These are phyloP conservation scores for Neopestalotiopsis clavispora DNA, from an alignment of 2,329 filamentous ascomycete genomes.

Conservation along the genomic window DNA sequence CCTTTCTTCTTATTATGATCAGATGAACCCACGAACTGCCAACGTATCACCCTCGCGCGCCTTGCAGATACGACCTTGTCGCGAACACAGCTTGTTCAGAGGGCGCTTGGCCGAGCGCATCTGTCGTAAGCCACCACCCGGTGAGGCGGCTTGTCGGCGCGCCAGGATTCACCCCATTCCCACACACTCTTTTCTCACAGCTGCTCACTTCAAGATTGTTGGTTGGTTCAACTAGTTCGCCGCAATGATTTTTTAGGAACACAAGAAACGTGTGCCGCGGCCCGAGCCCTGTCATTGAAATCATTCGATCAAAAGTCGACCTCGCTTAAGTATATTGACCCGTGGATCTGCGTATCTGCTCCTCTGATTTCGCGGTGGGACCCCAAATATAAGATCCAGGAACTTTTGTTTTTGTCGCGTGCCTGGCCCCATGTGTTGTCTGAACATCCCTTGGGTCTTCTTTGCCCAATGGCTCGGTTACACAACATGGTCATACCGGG, in stretches of 20 bases:
- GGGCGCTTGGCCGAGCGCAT: not conserved
- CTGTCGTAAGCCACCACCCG: constrained; percentile 4
- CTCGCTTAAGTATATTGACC: not conserved
- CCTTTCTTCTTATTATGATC: not conserved
- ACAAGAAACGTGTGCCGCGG: not conserved
- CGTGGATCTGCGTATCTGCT: not conserved
- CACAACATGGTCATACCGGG: not conserved
- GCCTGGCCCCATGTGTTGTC: not conserved
- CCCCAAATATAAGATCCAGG: not conserved
- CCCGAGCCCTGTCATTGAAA: not conserved
- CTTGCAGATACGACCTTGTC: not conserved
- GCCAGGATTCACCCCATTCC: not conserved
- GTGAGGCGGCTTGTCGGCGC: not conserved
- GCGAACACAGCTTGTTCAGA: not conserved
- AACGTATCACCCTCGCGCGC: not conserved
- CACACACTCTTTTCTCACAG: not conserved
- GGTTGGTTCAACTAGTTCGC: not conserved
- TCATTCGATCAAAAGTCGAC: not conserved
- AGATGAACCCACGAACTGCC: not conserved
- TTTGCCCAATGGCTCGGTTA: not conserved
- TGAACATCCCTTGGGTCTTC: not conserved
- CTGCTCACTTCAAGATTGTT: not conserved
- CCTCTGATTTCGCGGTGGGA: not conserved
- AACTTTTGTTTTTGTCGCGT: not conserved
- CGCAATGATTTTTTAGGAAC: not conserved